Percentiles rank a stretch among this genome's conserved stretches.
phyloP scores from a whole-genome alignment of 2,329 filamentous ascomycete genomes.

The Calonectria pauciramosa region DNA sequence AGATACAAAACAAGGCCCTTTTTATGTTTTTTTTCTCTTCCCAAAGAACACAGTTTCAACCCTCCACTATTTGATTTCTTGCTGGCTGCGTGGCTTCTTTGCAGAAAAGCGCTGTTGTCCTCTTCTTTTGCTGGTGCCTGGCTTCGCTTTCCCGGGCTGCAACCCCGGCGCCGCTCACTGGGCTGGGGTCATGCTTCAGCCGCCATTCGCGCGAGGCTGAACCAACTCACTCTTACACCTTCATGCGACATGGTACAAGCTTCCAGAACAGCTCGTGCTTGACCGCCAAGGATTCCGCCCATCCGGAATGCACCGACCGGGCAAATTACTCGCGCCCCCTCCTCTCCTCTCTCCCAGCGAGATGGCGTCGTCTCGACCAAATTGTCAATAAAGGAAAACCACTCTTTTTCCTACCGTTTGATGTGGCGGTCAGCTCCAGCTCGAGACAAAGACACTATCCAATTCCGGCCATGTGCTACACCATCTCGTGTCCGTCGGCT shows the following conservation, averaged over 20 bases:
- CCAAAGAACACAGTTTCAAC: conserved; percentile 25
- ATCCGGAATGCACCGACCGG: background rate
- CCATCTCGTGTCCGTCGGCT: background rate
- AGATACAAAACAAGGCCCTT: background rate
- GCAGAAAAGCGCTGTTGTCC: background rate
- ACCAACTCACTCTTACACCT: background rate
- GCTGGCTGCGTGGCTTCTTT: conserved; percentile 1
- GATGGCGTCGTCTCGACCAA: conserved; percentile 2
- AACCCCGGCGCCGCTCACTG: background rate
- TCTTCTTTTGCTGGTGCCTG: conserved; percentile 6
- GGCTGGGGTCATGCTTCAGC: conserved; percentile 1
- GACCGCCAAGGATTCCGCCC: background rate
- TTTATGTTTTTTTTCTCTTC: background rate
- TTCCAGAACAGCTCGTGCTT: background rate
- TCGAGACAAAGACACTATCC: background rate
- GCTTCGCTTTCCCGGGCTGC: background rate
- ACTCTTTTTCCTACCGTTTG: background rate
- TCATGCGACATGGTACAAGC: background rate
- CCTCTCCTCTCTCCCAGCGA: background rate
- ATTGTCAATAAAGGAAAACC: background rate
- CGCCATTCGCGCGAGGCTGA: conserved; percentile 18
- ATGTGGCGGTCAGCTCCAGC: conserved; percentile 3
- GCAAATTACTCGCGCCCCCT: background rate
- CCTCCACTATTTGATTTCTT: background rate
- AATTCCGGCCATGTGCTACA: conserved; percentile 10